Base-by-base conservation (phyloP, 2,329 filamentous ascomycete species). In the Penicillium hordei region DNA sequence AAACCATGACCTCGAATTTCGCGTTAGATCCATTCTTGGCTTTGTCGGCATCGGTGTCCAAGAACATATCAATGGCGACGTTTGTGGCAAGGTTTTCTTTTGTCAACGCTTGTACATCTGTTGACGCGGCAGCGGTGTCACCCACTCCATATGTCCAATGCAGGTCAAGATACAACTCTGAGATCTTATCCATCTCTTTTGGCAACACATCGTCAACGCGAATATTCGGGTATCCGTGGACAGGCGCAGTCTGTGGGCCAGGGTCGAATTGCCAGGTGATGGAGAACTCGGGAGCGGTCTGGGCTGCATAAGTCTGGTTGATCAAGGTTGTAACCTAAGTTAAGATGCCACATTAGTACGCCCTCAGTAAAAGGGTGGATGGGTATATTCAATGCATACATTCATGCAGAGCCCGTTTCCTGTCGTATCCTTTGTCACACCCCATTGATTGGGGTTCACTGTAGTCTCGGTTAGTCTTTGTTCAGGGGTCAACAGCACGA, bases 361-460 rank as follows among this genome's bases (percentile, higher is more conserved):
- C 33, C 29, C 3, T 31, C 1, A 9, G 5, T 12, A 25, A 9
- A 44, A 23, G 33, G 27, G 13, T 10, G 5, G 17, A 21, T 33
- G 17, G n/a, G 33, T 21, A 45, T 43, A 12, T 50, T 9, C 6
- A 8, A 19, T 25, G 76, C 82, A 70, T 73, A 83, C 82, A 72
- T 82, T 81, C 76, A 84, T 76, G 68, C 82, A 84, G 27, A 84
- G 67, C 19, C 63, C 68, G 38, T 80, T 80, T 17, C 72, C 67
- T 10, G 72, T 72, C 13, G 59, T 17, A 17, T 70, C 63, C 9
- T 15, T 10, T 23, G 72, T 62, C 66, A 79, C 76, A 55, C 79
- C 80, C 82, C 82, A 84, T 70, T 83, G 82, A 62, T 84, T 84
- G 46, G 82, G 82, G 64, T 84, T 83, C 55, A 83, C 82, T 83